Evolutionary conservation across 2,329 filamentous ascomycete species (phyloP), one percentile per base, ranked within the genome.

Genomic region (Microcyclospora tardicrescens): DNA sequence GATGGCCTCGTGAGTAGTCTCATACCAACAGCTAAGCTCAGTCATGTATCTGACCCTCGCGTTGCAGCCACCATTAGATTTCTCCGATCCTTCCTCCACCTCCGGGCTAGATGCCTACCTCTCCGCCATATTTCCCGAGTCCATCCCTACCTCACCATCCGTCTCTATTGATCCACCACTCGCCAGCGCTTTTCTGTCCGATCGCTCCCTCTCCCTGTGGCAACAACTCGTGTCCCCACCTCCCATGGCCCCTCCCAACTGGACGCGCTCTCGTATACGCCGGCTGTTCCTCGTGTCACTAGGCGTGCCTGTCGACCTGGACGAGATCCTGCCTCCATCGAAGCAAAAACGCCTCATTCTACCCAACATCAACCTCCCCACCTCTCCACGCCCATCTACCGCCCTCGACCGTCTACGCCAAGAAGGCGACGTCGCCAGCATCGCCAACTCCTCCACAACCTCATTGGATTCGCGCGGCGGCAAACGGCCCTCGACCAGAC

Each of bases 291-390:
- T 98, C 32, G 87, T 98, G 38, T 95, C 87, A 1, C 75, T 98
- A 0, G 91, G 91, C 13, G 91, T 98, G 0, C 91, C 91, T 1
- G 85, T 98, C 33, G 91, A 98, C 54, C 72, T 98, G 0, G 91
- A 98, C 61, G 91, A 98, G 65, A 96, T 98, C 39, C 74, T 98
- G 6, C 91, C 91, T 0, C 87, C 89, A 0, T 93, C 84, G 10
- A 96, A 96, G 62, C 91, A 98, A 60, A 96, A 96, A 72, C 96
- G 96, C 59, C 78, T 98, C 13, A 74, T 98, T 4, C 72, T 98
- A 1, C 91, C 91, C 0, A 94, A 87, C 5, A 79, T 91, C 48
- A 52, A 60, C 43, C 44, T 59, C 30, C 34, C 40, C 40, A 16
- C 70, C 67, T 61, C 59, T 1, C 61, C 65, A 2, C 47, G 51